These are phyloP conservation scores for Phaeophleospora eucalypticola DNA, from an alignment of 2,329 filamentous ascomycete genomes.

Conservation along the genomic window DNA sequence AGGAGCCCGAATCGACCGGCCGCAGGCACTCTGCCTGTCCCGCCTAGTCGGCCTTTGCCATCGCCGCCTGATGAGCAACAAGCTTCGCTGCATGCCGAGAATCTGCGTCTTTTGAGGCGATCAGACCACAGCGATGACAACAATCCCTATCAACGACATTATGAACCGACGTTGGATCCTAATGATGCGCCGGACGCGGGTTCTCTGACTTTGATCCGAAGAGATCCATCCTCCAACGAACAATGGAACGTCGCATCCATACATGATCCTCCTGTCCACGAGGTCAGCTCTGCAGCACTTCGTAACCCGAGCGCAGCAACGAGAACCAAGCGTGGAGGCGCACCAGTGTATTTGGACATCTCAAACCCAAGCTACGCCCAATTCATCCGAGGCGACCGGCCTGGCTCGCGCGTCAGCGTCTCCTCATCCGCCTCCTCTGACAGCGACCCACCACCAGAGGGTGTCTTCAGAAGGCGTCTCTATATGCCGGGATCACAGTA, in stretches of 20 bases:
- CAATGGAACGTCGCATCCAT: constrained; percentile 52
- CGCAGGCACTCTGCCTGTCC: constrained; percentile 15
- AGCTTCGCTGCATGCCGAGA: constrained; percentile 21
- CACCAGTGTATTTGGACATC: constrained; percentile 52
- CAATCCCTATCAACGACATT: constrained; percentile 24
- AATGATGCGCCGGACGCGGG: constrained; percentile 14
- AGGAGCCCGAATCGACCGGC: not conserved
- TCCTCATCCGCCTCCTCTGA: constrained; percentile 21
- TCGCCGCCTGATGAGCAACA: constrained; percentile 20
- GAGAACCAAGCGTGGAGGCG: constrained; percentile 36
- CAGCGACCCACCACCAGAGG: constrained; percentile 26
- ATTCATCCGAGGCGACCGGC: constrained; percentile 42
- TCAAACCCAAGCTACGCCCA: constrained; percentile 57
- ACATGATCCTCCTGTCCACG: constrained; percentile 41
- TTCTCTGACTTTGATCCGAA: constrained; percentile 47
- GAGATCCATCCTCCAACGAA: constrained; percentile 45
- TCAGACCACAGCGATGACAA: constrained; percentile 20
- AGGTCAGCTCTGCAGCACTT: constrained; percentile 42
- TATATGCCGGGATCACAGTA: constrained; percentile 46
- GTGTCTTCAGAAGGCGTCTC: constrained; percentile 43
- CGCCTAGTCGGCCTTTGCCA: constrained; percentile 24
- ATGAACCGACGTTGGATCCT: constrained; percentile 11
- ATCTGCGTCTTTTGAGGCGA: constrained; percentile 20
- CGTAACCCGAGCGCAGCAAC: constrained; percentile 26
- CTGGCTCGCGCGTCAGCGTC: constrained; percentile 26